Conservation (phyloP, 805 yeast species). For the Saturnispora quitensis region DNA sequence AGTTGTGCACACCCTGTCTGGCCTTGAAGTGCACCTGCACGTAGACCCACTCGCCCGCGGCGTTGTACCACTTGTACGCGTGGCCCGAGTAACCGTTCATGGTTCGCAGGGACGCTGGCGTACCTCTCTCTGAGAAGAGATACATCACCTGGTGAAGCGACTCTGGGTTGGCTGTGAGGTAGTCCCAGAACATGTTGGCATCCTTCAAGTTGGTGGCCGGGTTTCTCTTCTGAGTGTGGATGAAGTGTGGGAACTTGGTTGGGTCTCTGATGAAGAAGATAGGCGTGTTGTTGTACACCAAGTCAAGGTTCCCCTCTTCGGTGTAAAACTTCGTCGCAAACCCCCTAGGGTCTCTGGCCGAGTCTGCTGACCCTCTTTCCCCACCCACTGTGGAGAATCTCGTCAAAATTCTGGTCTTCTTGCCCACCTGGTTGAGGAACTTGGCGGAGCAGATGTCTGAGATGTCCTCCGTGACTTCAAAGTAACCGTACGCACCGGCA, state of each 20-base stretch:
- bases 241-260: constrained; percentile 76
- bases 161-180: constrained; percentile 64
- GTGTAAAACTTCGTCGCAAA: constrained; percentile 74
- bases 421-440: constrained; percentile 67
- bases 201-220: constrained; percentile 76
- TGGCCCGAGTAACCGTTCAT: constrained; percentile 86
- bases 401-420: constrained; percentile 63
- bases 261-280: constrained; percentile 81
- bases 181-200: constrained; percentile 81
- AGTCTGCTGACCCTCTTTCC: constrained; percentile 71
- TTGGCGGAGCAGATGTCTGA: constrained; percentile 61
- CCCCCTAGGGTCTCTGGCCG: constrained; percentile 85
- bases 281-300: constrained; percentile 82
- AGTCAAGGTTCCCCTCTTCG: constrained; percentile 75
- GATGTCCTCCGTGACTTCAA: constrained; percentile 82
- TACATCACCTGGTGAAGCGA: constrained; percentile 65
- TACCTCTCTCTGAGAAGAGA: constrained; percentile 74
- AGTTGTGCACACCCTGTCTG: constrained; percentile 45
- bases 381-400: constrained; percentile 88
- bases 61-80: constrained; percentile 71
- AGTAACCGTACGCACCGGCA: constrained; percentile 81
- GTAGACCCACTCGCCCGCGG: constrained; percentile 66
- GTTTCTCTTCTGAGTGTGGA: constrained; percentile 83
- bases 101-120: constrained; percentile 64
- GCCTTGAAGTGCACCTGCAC: constrained; percentile 68